Conservation (phyloP, 768 basidiomycete species). For the Daedaleopsis sinensis region DNA sequence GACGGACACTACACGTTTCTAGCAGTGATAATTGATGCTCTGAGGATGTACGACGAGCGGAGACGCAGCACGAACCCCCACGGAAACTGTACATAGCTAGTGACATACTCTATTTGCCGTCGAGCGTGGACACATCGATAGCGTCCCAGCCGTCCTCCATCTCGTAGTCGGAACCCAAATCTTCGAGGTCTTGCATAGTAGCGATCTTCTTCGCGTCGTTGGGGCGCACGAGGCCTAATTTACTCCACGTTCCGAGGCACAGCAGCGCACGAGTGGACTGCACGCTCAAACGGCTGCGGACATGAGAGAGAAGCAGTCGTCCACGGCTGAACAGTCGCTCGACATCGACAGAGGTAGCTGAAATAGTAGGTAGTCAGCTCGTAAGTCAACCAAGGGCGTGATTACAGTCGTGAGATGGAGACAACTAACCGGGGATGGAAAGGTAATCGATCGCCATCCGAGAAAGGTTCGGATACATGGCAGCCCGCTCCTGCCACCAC, state of each 20-base stretch:
- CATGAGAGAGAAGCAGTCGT: slow-evolving; percentile 9
- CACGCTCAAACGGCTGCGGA: slow-evolving; percentile 5
- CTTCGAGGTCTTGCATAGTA: neutral
- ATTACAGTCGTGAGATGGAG: neutral
- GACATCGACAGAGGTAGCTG: slow-evolving; percentile 20
- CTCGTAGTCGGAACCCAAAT: neutral
- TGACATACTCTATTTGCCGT: no score
- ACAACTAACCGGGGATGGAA: neutral
- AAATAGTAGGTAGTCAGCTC: neutral
- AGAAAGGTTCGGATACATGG: slow-evolving; percentile 30
- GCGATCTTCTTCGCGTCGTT: neutral
- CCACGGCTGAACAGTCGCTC: slow-evolving; percentile 19
- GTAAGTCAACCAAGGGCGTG: neutral
- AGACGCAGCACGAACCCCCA: no score
- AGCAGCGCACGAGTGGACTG: slow-evolving; percentile 30
- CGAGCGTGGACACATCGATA: neutral
- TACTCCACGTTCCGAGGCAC: slow-evolving; percentile 38
- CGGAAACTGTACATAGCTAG: no score
- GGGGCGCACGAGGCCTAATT: neutral
- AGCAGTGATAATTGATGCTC: no score
- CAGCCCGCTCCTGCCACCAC: slow-evolving; percentile 34
- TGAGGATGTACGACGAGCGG: no score
- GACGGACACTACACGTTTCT: no score
- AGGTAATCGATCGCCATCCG: neutral
- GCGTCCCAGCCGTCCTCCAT: neutral